These are phyloP conservation scores for Acidiella bohemica DNA, from an alignment of 495 filamentous ascomycete species.

Conservation along the genomic window DNA sequence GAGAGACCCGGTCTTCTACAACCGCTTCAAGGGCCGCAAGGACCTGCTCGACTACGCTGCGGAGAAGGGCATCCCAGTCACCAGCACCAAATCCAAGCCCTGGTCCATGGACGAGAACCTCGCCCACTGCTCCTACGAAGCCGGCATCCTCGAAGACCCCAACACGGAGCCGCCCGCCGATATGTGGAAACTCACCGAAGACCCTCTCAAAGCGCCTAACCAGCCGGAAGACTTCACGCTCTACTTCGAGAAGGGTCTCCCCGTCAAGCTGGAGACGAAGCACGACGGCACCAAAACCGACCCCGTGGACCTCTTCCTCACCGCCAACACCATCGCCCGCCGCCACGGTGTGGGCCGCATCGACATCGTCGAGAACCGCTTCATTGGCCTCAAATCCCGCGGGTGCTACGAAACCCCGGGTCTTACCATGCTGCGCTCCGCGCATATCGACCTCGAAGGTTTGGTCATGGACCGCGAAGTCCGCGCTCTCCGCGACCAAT, in stretches of 20 bases:
- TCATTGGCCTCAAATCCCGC: conserved; percentile 73
- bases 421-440: conserved; percentile 58
- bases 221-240: conserved; percentile 63
- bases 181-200: conserved; percentile 75
- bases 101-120: conserved; percentile 85
- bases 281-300: conserved; percentile 44
- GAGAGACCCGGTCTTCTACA: conserved; percentile 72
- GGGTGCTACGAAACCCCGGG: conserved; percentile 82
- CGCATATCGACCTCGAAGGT: conserved; percentile 74
- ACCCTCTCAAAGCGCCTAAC: conserved; percentile 64
- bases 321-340: conserved; percentile 64
- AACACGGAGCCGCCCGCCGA: conserved; percentile 53
- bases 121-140: conserved; percentile 84
- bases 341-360: conserved; percentile 72
- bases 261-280: conserved; percentile 52
- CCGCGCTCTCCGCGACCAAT: conserved; percentile 70
- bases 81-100: conserved; percentile 73
- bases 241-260: conserved; percentile 75
- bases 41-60: conserved; percentile 81
- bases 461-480: conserved; percentile 76
- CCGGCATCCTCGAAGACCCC: conserved; percentile 65
- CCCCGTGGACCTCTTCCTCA: conserved; percentile 64
- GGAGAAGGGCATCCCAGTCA: conserved; percentile 67
- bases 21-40: conserved; percentile 68
- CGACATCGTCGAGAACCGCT: conserved; percentile 86